Conservation (phyloP, 1,139 yeast genomes). For the Pneumocystis carinii region DNA sequence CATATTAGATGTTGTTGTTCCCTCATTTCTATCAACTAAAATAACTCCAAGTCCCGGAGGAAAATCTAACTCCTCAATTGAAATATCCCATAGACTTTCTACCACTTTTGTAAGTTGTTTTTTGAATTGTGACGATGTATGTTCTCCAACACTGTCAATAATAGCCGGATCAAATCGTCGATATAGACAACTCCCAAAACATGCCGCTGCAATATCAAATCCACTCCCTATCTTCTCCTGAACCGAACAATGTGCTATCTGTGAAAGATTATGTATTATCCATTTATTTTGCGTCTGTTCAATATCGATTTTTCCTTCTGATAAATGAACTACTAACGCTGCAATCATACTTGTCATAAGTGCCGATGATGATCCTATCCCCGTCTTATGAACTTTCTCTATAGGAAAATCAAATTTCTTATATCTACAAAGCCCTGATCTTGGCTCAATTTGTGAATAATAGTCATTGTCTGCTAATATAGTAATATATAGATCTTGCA, state of each 20-base stretch:
- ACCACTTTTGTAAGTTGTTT: constrained; percentile 7
- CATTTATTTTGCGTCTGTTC: constrained; percentile 12
- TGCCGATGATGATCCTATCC: constrained; percentile 92
- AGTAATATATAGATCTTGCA: constrained; percentile 34
- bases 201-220: constrained; percentile 91
- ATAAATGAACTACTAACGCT: constrained; percentile 39
- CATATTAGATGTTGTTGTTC: constrained; percentile 85
- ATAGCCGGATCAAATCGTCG: constrained; percentile 38
- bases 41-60: constrained; percentile 55
- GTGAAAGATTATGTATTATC: constrained; percentile 64
- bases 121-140: constrained; percentile 6
- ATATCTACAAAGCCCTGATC: constrained; percentile 32
- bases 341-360: constrained; percentile 68
- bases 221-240: constrained; percentile 95
- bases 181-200: constrained; percentile 76
- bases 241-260: constrained; percentile 80
- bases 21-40: constrained; percentile 89
- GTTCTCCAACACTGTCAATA: constrained; percentile 11
- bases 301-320: constrained; percentile 23
- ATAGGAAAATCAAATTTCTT: constrained; percentile 47
- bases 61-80: constrained; percentile 38
- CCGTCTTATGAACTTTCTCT: constrained; percentile 74
- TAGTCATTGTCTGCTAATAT: constrained; percentile 79
- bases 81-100: constrained; percentile 40
- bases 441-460: constrained; percentile 56